A percentile compares a stretch with the other conserved stretches of the same genome.
These are phyloP conservation scores for Alternaria brassicicola DNA, from an alignment of 2,329 filamentous ascomycete genomes.

Conservation along the genomic window DNA sequence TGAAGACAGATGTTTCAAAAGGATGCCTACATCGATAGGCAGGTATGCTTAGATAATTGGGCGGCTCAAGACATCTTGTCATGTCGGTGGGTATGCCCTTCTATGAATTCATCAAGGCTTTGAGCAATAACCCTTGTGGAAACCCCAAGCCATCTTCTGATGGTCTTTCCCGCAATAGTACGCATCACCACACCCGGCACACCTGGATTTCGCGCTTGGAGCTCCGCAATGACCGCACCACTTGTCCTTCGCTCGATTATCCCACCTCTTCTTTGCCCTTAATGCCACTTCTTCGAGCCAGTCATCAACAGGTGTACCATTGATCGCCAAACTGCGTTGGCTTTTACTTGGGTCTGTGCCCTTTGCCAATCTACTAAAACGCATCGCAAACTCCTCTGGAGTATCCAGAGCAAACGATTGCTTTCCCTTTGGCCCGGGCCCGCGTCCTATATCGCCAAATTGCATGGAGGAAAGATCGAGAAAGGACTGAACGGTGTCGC, in stretches of 20 bases:
- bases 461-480: constrained; percentile 7
- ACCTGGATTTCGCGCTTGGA: neutral
- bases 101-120: neutral
- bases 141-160: neutral
- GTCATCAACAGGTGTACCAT: neutral
- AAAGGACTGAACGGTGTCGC: neutral
- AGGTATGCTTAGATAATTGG: neutral
- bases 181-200: constrained; percentile 1
- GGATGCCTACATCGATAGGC: neutral
- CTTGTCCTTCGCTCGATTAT: neutral
- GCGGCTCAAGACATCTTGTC: neutral
- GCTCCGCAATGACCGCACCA: constrained; percentile 7
- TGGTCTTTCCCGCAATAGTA: constrained; percentile 2
- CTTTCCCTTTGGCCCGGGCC: constrained; percentile 2
- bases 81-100: neutral
- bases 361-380: neutral
- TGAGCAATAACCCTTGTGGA: constrained; percentile 1
- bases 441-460: constrained; percentile 4
- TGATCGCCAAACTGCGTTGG: neutral
- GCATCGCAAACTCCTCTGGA: neutral
- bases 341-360: neutral
- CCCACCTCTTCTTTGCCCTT: neutral
- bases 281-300: constrained; percentile 4
- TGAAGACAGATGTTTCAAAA: neutral
- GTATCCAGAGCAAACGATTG: constrained; percentile 4